phyloP scores from a whole-genome alignment of 1,284 basidiomycete species.

The Rhodofomes roseus region DNA sequence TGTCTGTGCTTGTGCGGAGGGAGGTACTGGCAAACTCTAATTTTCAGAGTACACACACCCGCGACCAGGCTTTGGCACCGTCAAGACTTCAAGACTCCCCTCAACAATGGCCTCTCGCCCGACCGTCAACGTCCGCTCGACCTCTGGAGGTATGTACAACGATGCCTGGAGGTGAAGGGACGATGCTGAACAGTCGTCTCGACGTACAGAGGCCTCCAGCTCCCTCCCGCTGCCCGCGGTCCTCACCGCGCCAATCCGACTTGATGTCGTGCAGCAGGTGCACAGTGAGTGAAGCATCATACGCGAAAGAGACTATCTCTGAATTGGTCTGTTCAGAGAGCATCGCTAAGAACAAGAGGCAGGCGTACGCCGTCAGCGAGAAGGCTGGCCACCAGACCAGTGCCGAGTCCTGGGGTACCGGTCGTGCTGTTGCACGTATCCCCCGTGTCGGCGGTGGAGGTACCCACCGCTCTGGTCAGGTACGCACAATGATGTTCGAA shows the following conservation, averaged over 20 bases:
- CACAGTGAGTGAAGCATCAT: slow-evolving; percentile 77
- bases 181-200: slow-evolving; percentile 7
- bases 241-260: slow-evolving; percentile 96
- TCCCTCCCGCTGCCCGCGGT: slow-evolving; percentile 96
- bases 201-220: slow-evolving; percentile 69
- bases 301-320: background rate
- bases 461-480: slow-evolving; percentile 97
- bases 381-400: slow-evolving; percentile 99
- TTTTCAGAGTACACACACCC: slow-evolving; percentile 24
- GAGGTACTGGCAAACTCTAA: slow-evolving; percentile 29
- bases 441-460: slow-evolving; percentile 99
- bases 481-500: slow-evolving; percentile 28
- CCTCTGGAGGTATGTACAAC: slow-evolving; percentile 60
- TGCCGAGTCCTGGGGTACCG: slow-evolving; percentile 99
- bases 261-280: slow-evolving; percentile 97
- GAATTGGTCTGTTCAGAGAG: slow-evolving; percentile 64
- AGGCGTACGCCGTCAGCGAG: slow-evolving; percentile 95
- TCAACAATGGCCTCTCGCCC: slow-evolving; percentile 83
- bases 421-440: slow-evolving; percentile 99
- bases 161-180: background rate
- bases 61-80: slow-evolving; percentile 18
- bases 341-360: slow-evolving; percentile 98
- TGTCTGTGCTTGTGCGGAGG: slow-evolving; percentile 17
- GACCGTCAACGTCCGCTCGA: slow-evolving; percentile 79
- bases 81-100: slow-evolving; percentile 31